phyloP scores from a whole-genome alignment of 139 green algal genomes.

The Limnomonas spitsbergensis region DNA sequence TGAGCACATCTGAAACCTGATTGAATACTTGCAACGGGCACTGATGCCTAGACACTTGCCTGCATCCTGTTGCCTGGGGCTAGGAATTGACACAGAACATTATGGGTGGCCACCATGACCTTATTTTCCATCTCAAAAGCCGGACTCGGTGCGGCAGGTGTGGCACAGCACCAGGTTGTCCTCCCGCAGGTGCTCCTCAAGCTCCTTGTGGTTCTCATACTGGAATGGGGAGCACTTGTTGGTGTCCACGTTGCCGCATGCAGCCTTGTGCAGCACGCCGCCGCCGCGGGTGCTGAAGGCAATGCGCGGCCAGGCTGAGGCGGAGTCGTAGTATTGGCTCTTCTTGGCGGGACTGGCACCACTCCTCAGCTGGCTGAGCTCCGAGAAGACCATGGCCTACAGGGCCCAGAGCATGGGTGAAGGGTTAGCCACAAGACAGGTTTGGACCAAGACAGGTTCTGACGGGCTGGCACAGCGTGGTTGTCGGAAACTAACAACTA shows the following conservation, averaged over 20 bases:
- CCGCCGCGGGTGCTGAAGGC: neutral
- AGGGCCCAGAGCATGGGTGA: too few species aligned
- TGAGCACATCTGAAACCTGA: too few species aligned
- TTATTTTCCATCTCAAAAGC: slow-evolving; percentile 6
- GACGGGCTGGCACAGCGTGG: too few species aligned
- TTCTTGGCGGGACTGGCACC: neutral
- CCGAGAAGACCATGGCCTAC: neutral
- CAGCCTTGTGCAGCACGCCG: neutral
- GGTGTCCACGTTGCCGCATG: slow-evolving; percentile 7
- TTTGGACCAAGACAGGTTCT: too few species aligned
- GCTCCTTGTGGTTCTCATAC: neutral
- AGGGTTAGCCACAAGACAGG: too few species aligned
- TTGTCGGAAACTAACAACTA: too few species aligned
- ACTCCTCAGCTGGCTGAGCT: neutral
- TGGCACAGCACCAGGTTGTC: neutral
- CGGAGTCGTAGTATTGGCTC: neutral
- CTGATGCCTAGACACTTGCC: too few species aligned
- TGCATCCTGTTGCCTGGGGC: too few species aligned
- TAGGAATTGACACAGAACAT: too few species aligned
- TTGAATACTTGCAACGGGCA: too few species aligned
- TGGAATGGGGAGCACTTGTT: neutral
- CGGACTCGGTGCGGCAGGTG: neutral
- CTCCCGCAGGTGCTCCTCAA: neutral
- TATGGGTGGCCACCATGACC: too few species aligned
- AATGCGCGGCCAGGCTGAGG: neutral